These are phyloP conservation scores for Panaeolus papilionaceus DNA, from an alignment of 768 basidiomycete genomes.

Conservation along the genomic window DNA sequence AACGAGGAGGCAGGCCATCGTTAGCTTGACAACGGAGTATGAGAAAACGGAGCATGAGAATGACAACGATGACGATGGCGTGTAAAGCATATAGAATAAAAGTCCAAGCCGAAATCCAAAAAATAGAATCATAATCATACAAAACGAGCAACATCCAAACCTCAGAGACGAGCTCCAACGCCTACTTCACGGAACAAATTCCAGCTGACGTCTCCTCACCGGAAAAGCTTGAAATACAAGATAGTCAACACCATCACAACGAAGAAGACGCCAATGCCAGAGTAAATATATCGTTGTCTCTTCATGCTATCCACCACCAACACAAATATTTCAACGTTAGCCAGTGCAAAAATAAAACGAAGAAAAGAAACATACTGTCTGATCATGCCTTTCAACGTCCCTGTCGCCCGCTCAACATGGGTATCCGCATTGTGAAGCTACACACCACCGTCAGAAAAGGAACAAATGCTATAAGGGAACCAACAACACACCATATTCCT, in stretches of 20 bases:
- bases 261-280: constrained; percentile 78
- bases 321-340: constrained; percentile 1
- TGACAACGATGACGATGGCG: too few species aligned
- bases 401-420: constrained; percentile 85
- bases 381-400: constrained; percentile 93
- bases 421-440: constrained; percentile 84
- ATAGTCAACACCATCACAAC: constrained; percentile 76
- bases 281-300: constrained; percentile 84
- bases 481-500: constrained; percentile 72
- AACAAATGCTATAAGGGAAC: neutral
- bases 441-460: neutral
- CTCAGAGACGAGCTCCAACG: too few species aligned
- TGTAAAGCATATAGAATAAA: too few species aligned
- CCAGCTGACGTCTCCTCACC: constrained; percentile 17
- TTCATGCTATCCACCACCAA: constrained; percentile 70
- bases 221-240: constrained; percentile 63
- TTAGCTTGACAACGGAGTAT: too few species aligned
- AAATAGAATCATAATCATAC: too few species aligned
- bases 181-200: too few species aligned
- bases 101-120: too few species aligned
- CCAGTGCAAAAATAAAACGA: constrained; percentile 4
- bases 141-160: too few species aligned
- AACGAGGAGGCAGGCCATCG: too few species aligned
- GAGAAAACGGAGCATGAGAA: too few species aligned
- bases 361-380: constrained; percentile 65